Evolutionary conservation across 2,329 filamentous ascomycete species (phyloP), one percentile per base, ranked within the genome.

Genomic region (Colletotrichum sp.): DNA sequence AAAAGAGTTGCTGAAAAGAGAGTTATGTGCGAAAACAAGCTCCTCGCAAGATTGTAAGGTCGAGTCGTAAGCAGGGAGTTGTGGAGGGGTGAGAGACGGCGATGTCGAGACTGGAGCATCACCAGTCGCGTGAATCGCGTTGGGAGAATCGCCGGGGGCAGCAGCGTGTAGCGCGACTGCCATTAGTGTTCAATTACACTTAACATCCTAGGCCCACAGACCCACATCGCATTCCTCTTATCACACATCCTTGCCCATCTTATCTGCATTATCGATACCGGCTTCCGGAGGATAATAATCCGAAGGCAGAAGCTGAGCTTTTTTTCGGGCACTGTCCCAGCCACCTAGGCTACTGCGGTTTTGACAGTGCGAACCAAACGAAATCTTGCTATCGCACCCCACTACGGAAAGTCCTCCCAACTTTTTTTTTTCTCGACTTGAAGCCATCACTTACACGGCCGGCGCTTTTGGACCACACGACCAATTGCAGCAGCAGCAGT

Each of bases 141-240:
- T 72, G 48, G 39, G 32, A 26, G 36, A 65, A 64, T 61, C 24
- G 28, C 60, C 52, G 61, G 67, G 67, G 32, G 32, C 24, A 24
- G 68, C 24, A 69, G 57, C 74, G 75, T 72, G 75, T 76, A 66
- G 59, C 75, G 75, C 75, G 75, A 76, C 73, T 66, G 71, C 75
- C 73, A 76, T 76, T 39, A 18, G 16, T 39, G 36, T 39, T 48
- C 39, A 48, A 48, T 48, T 59, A 59, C 55, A 59, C 24, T 59
- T 72, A 65, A 73, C 61, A 67, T 48, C 52, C 61, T 32, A 36
- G 70, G 59, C 39, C 70, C 70, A 72, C 52, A 28, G 28, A 13
- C 1, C 59, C 28, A 21, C 26, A 61, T n/a, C 15, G 16, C 4
- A n/a, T 16, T 12, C 32, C 1, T 13, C 12, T 21, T 36, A 30